Evolutionary conservation across 768 basidiomycete species (phyloP).

Genomic region (Collybiopsis luxurians): DNA sequence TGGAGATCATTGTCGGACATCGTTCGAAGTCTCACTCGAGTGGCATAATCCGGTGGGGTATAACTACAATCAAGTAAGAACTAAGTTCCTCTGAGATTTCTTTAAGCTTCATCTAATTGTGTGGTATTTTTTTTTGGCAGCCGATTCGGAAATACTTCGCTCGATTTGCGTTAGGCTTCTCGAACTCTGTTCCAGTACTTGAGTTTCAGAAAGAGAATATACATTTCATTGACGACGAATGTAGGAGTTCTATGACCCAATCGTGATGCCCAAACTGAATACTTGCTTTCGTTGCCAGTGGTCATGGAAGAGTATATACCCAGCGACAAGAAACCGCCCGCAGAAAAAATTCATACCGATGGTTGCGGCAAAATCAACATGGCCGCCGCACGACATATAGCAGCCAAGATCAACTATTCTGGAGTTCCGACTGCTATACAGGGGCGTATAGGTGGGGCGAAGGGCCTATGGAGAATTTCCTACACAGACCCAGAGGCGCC

Average conservation of each 20-base stretch:
- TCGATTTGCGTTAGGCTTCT: slow-evolving; percentile 62
- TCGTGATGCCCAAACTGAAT: not conserved
- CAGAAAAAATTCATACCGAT: slow-evolving; percentile 68
- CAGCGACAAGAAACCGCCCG: slow-evolving; percentile 32
- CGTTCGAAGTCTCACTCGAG: slow-evolving; percentile 46
- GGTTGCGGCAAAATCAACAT: slow-evolving; percentile 71
- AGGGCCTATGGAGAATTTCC: slow-evolving; percentile 59
- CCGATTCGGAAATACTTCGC: slow-evolving; percentile 65
- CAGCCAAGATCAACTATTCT: slow-evolving; percentile 25
- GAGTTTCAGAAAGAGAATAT: slow-evolving; percentile 51
- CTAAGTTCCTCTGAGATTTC: slow-evolving; percentile 9
- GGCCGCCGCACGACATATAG: slow-evolving; percentile 43
- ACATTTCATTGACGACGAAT: slow-evolving; percentile 40
- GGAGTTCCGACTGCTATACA: slow-evolving; percentile 53
- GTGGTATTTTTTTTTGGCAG: slow-evolving; percentile 33
- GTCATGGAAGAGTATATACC: slow-evolving; percentile 24
- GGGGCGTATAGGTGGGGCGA: slow-evolving; percentile 55
- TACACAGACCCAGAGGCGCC: slow-evolving; percentile 36
- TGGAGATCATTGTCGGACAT: slow-evolving; percentile 47
- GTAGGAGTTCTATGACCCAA: slow-evolving; percentile 35
- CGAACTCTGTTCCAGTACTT: slow-evolving; percentile 60
- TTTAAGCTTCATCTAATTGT: not conserved
- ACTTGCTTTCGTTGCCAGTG: slow-evolving; percentile 23
- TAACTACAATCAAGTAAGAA: slow-evolving; percentile 58
- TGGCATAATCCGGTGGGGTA: slow-evolving; percentile 62